Base-by-base conservation (phyloP, 164 flowering plant genomes). In the Nelumbo lutea region DNA sequence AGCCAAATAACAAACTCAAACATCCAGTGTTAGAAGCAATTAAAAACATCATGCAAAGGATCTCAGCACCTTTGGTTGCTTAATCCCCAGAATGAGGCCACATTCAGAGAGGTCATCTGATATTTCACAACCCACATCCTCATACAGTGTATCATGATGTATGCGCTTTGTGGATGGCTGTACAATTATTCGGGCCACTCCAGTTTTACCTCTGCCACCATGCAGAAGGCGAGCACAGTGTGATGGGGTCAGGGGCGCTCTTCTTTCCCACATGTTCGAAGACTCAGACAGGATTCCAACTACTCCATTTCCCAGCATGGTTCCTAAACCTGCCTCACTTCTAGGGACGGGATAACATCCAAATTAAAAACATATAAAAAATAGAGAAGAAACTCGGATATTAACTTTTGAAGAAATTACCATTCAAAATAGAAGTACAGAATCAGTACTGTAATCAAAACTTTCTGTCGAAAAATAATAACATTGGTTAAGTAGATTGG, bases 131-230 rank as follows among this genome's bases (percentile, higher is more conserved):
- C 99, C 99, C 58, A 91, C 98, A 72, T 96, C 98, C 73, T 96
- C 96, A 67, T 93, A 96, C 27, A 83, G 82, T 0, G 85, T 79
- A 77, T 93, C 96, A 68, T 91, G 99, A 74, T 87, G 79, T 50
- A 96, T 86, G n/a, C 99, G 88, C 81, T 90, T 96, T 1, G 97
- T 91, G 39, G 97, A 96, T 66, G 98, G 98, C 86, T 96, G 99
- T 65, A 96, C 83, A 45, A 93, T 75, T 3, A 96, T 91, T 40
- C 93, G 86, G 7, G 86, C 14, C 38, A 91, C 84, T 43, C 90
- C 89, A 38, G 86, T 72, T 66, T 79, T 80, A 38, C 81, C 81
- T 61, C 65, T 85, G 44, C 92, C 96, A 42, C 82, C 68, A 48
- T 79, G 85, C 11, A 96, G 83, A 67, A 96, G 91, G 7, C 89